phyloP scores from a whole-genome alignment of 495 filamentous ascomycete genomes.

The Xylaria cubensis region DNA sequence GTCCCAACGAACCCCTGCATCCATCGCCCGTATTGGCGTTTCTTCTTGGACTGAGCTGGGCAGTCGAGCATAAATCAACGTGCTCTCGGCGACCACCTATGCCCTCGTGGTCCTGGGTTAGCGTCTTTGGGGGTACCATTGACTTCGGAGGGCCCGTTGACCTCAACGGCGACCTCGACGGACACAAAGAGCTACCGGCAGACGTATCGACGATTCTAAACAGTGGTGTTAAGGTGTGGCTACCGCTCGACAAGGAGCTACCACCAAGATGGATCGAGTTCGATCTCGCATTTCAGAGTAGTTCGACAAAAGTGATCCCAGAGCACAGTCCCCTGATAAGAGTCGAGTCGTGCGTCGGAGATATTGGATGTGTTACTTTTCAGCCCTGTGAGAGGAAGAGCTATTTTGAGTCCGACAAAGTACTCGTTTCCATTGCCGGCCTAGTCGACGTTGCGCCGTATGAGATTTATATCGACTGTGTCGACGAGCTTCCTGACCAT shows the following conservation, averaged over 20 bases:
- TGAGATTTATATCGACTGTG: constrained; percentile 2
- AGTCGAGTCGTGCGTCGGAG: constrained; percentile 2
- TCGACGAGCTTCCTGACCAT: neutral
- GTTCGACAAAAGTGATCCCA: neutral
- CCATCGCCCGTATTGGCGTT: neutral
- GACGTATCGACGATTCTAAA: constrained; percentile 5
- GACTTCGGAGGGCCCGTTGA: neutral
- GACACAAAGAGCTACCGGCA: neutral
- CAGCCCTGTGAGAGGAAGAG: neutral
- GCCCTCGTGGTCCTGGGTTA: constrained; percentile 9
- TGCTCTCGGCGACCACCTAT: constrained; percentile 7
- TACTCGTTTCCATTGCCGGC: neutral
- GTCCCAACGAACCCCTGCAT: neutral
- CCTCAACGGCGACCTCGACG: neutral
- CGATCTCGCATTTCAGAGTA: neutral
- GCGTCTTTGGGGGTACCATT: neutral
- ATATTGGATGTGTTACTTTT: neutral
- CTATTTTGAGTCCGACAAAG: neutral
- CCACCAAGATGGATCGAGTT: neutral
- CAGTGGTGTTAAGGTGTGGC: neutral
- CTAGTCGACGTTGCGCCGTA: neutral
- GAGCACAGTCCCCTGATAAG: neutral
- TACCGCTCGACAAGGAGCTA: neutral
- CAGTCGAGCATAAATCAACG: neutral
- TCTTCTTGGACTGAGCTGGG: neutral